Evolutionary conservation across 805 yeast species (phyloP).

Genomic region (Citeromyces nyonsensis): DNA sequence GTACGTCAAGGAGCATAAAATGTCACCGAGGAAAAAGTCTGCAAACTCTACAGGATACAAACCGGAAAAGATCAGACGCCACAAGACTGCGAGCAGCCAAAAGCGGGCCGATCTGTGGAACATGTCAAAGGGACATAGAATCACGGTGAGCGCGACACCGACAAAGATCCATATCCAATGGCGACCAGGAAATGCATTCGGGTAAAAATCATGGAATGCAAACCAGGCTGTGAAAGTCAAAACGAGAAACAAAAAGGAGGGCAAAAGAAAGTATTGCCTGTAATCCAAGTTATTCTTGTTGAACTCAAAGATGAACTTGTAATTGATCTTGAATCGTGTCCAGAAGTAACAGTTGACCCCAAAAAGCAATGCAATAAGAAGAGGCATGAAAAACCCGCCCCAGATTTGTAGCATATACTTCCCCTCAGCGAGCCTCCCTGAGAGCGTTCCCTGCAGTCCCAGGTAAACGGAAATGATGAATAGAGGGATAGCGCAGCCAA

Average conservation of each 20-base stretch:
- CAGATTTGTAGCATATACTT: slow-evolving; percentile 64
- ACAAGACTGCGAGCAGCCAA: slow-evolving; percentile 61
- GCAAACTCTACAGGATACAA: slow-evolving; percentile 89
- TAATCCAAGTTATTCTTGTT: slow-evolving; percentile 53
- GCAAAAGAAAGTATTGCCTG: slow-evolving; percentile 49
- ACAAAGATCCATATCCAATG: slow-evolving; percentile 74
- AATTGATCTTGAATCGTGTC: slow-evolving; percentile 66
- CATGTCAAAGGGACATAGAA: slow-evolving; percentile 48
- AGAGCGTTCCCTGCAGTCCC: slow-evolving; percentile 19
- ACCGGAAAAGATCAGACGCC: slow-evolving; percentile 71
- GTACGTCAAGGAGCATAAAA: slow-evolving; percentile 78
- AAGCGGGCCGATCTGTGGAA: slow-evolving; percentile 48
- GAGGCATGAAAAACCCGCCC: slow-evolving; percentile 74
- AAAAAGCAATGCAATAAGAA: slow-evolving; percentile 46
- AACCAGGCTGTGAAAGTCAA: slow-evolving; percentile 58
- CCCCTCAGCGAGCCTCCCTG: slow-evolving; percentile 34
- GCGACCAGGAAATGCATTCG: slow-evolving; percentile 37
- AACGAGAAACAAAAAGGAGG: slow-evolving; percentile 40
- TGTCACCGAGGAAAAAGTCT: slow-evolving; percentile 89
- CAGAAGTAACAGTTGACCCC: slow-evolving; percentile 60
- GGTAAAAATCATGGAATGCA: slow-evolving; percentile 60
- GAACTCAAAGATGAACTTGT: slow-evolving; percentile 84
- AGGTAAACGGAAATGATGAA: slow-evolving; percentile 38
- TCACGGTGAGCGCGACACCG: slow-evolving; percentile 27
- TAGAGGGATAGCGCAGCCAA: slow-evolving; percentile 63